Evolutionary conservation across 331 rosid genomes (phyloP).

Genomic region (Pyracantha coccinea): DNA sequence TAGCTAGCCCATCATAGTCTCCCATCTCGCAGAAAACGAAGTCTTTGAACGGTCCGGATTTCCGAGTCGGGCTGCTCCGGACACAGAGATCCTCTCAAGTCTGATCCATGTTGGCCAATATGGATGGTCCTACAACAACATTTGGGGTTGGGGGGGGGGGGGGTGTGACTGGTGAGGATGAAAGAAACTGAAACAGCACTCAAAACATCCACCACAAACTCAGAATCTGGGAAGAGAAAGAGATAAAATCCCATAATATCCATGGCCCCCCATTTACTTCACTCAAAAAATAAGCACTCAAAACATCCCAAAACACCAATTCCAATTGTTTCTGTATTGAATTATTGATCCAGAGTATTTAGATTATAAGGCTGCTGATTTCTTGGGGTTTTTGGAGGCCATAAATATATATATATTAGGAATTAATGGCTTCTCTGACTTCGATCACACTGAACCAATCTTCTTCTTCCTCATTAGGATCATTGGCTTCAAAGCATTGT

Average conservation of each 20-base stretch:
- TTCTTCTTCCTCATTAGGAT: slow-evolving; percentile 23
- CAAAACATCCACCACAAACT: slow-evolving; percentile 56
- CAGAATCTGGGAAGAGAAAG: slow-evolving; percentile 36
- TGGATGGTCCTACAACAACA: not conserved
- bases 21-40: too few relatives aligned
- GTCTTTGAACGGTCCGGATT: too few relatives aligned
- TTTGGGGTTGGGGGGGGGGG: too few relatives aligned
- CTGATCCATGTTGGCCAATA: too few relatives aligned
- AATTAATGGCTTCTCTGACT: slow-evolving; percentile 49
- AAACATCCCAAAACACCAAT: slow-evolving; percentile 6
- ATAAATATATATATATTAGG: not conserved
- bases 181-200: slow-evolving; percentile 30
- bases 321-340: not conserved
- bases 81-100: too few relatives aligned
- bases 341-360: not conserved
- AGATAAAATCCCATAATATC: slow-evolving; percentile 33
- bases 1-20: too few relatives aligned
- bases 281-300: slow-evolving; percentile 13
- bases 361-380: not conserved
- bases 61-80: accelerated
- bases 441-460: slow-evolving; percentile 41
- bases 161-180: too few relatives aligned
- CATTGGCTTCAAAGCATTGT: slow-evolving; percentile 34
- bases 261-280: slow-evolving; percentile 4
- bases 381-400: not conserved